These are phyloP conservation scores for Fusarium hainanense DNA, from an alignment of 2,329 filamentous ascomycete species.

Conservation along the genomic window DNA sequence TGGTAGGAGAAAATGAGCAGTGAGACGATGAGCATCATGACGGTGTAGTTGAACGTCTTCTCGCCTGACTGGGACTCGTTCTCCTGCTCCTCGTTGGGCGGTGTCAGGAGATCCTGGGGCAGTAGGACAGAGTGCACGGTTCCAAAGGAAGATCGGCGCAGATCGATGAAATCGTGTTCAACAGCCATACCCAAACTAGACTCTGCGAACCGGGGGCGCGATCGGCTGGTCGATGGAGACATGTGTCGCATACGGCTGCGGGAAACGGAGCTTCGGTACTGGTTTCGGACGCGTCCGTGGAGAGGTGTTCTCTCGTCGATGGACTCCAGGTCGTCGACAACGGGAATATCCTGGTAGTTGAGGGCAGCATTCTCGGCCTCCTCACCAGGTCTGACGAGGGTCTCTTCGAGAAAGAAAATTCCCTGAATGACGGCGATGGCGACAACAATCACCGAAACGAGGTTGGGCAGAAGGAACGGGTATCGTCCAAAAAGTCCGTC, in stretches of 20 bases:
- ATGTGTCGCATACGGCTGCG: constrained; percentile 25
- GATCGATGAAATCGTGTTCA: constrained; percentile 39
- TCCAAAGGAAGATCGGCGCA: constrained; percentile 54
- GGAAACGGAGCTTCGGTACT: constrained; percentile 20
- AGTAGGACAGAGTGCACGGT: constrained; percentile 56
- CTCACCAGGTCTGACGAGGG: constrained; percentile 40
- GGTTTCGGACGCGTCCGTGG: constrained; percentile 28
- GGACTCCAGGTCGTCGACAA: constrained; percentile 39
- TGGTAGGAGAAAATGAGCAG: constrained; percentile 58
- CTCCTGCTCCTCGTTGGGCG: constrained; percentile 24
- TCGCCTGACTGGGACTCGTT: constrained; percentile 31
- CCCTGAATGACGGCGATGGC: constrained; percentile 72
- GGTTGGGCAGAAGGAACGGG: constrained; percentile 62
- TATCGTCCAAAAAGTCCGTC: constrained; percentile 66
- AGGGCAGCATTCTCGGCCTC: not conserved
- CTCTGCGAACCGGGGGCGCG: constrained; percentile 37
- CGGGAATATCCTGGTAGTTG: constrained; percentile 39
- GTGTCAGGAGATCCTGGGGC: constrained; percentile 38
- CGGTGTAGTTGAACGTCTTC: constrained; percentile 52
- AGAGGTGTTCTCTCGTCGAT: constrained; percentile 33
- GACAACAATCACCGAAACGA: constrained; percentile 72
- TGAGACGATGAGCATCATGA: constrained; percentile 51
- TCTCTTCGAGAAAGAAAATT: constrained; percentile 68
- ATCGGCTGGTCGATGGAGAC: constrained; percentile 31
- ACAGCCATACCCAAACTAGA: constrained; percentile 38